Base-by-base conservation (phyloP, 495 filamentous ascomycete genomes). In the Penicillium atrosanguineum region DNA sequence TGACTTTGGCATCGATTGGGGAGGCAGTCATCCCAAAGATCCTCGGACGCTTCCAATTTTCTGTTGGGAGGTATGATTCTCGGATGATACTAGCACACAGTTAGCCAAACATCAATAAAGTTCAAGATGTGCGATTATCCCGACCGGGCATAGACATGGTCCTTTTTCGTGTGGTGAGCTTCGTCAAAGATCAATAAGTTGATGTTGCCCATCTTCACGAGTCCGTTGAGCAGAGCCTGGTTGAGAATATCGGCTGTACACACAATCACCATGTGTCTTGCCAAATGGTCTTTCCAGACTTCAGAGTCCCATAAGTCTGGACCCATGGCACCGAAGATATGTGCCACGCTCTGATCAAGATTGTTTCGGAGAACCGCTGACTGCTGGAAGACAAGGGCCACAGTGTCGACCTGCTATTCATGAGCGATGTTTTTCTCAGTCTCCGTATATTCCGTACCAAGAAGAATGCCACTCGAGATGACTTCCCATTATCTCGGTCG, bases 21-120 rank as follows among this genome's bases (percentile, higher is more conserved):
- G 93, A 97, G 15, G 94, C 94, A 8, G 94, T 99, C 93, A 99
- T 96, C 16, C 93, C 94, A 61, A 99, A 89, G 20, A 99, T 84
- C 50, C 87, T 87, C 14, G 94, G 95, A 2, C 84, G 79, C 18
- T 69, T 74, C 1, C 68, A 60, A 1, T 55, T 41, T 65, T 72
- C 63, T 15, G 74, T 69, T 29, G 71, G 64, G 28, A 82, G 50
- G 59, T 97, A 98, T 53, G 87, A 89, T 36, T 97, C 89, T 58
- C 88, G 89, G 63, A 97, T 89, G 51, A 98, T 95, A 25, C 81
- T 83, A 48, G 11, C 25, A 19, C 21, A 31, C 4, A 38, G 34
- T 67, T 47, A 61, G 72, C 20, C 14, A 26, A n/a, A 36, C 2
- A 12, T n/a, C 28, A 34, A 7, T 5, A 4, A 12, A 28, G n/a